A percentile compares a stretch with the other conserved stretches of the same genome.
Conservation (phyloP, 2,329 filamentous ascomycete species). For the Ascosphaera acerosa region DNA sequence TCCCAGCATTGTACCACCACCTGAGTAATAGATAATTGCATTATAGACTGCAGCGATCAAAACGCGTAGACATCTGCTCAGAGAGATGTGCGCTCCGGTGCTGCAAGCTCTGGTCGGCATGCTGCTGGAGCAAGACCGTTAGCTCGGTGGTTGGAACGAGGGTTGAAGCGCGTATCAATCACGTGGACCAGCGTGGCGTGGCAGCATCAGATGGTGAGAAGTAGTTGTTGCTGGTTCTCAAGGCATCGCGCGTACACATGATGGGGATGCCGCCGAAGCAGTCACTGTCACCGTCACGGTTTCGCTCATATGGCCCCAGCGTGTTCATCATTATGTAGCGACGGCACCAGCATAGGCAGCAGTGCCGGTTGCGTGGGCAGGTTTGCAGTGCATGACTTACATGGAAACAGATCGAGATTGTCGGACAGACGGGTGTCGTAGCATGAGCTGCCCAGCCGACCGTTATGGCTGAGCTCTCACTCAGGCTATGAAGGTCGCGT, state of each 20-base stretch:
- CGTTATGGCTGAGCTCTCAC: background rate
- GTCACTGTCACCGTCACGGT: too few species aligned
- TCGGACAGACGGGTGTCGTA: background rate
- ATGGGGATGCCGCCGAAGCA: slow-evolving; percentile 11
- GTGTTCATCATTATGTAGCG: slow-evolving; percentile 20
- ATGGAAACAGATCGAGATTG: background rate
- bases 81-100: too few species aligned
- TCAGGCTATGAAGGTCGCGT: background rate
- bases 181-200: too few species aligned
- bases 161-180: too few species aligned
- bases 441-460: background rate
- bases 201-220: slow-evolving; percentile 44
- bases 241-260: slow-evolving; percentile 24
- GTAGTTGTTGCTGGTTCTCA: slow-evolving; percentile 34
- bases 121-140: too few species aligned
- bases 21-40: too few species aligned
- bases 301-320: slow-evolving; percentile 26
- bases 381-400: background rate
- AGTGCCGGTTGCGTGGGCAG: slow-evolving; percentile 1
- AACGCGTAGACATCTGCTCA: too few species aligned
- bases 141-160: too few species aligned
- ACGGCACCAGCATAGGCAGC: background rate
- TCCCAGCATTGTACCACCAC: too few species aligned
- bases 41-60: too few species aligned
- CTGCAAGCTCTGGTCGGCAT: too few species aligned